Base-by-base conservation (phyloP, 345 rosid genomes). In the Populus tremula region DNA sequence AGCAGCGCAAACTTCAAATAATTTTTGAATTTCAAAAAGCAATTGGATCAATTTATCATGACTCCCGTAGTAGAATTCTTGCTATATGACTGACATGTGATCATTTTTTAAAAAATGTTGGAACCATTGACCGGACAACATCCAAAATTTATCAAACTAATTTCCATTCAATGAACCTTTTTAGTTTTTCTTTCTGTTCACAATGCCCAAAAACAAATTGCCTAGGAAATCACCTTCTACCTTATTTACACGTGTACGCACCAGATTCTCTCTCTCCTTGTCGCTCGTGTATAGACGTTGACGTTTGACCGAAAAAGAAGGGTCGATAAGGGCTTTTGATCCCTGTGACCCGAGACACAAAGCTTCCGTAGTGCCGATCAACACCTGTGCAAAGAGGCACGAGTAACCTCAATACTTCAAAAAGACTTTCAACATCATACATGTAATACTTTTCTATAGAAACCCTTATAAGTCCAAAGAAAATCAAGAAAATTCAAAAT, bases 341-440 rank as follows among this genome's bases (percentile, higher is more conserved):
- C 76, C 25, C 72, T 29, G 67, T 6, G 77, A 83, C 76, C 54
- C 50, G 59, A 29, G 68, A 81, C 85, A 77, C 65, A 39, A 63
- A 21, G 71, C 76, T 39, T 62, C n/a, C 54, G 12, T 56, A 73
- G 20, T 53, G 79, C 79, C 56, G 76, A 79, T 71, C 31, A 63
- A 71, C 79, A 77, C 78, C 84, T 79, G 78, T 68, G 14, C 73
- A 33, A 12, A 29, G 25, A 8, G 5, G 20, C 62, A 29, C 29
- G 5, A 9, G 63, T 4, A n/a, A 11, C 63, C 63, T 56, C 29
- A 0, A 56, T n/a, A 3, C 25, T n/a, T 9, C 27, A 56, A 25
- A 21, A 3, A 3, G 11, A n/a, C 27, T 21, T 21, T 21, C 61
- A 54, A 11, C 63, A 56, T 0, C 63, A 56, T 56, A 3, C 14